Base-by-base conservation (phyloP, 179 eudicot genomes). In the Patellifolia procumbens region DNA sequence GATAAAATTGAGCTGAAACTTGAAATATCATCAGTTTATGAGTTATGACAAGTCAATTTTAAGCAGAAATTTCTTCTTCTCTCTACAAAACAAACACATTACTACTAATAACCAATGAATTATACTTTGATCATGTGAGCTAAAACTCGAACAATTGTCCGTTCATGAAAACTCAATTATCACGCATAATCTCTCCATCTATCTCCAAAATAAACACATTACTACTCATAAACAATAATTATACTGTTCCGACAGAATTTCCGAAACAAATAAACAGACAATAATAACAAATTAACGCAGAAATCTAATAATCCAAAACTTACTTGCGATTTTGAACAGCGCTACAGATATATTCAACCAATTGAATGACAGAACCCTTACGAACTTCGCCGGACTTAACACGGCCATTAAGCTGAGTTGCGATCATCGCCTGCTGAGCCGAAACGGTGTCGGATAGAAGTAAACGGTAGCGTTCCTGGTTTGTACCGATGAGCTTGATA, bases 331-430 rank as follows among this genome's bases (percentile, higher is more conserved):
- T 85, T 73, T 91, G 96, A 35, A 90, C 87, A 31, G 76, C 77
- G 81, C 90, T 95, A 65, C 96, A 93, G 55, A 89, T 87, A 67
- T 95, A 95, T 5, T 93, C 99, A 75, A 91, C 78, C 83, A 96
- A 84, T 85, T 96, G 99, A 79, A 96, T 70, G 20, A 96, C 89
- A 56, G 99, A 93, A 66, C 97, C 94, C 26, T 80, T 79, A 55
- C 86, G 85, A 68, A 96, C 82, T 1, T 26, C 76, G 51, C 91
- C 87, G 34, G 86, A 49, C 76, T 84, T 91, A 72, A 96, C 91
- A 4, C 86, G 96, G 67, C 87, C 91, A 46, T 91, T 96, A 78
- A 96, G 98, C 86, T 93, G 99, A 71, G 94, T 87, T 0, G 97
- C 97, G 35, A 90, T 77, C 96, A 96, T 91, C 1, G 97, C 99